Conservation (phyloP, 768 basidiomycete species). For the Mycena kentingensis region DNA sequence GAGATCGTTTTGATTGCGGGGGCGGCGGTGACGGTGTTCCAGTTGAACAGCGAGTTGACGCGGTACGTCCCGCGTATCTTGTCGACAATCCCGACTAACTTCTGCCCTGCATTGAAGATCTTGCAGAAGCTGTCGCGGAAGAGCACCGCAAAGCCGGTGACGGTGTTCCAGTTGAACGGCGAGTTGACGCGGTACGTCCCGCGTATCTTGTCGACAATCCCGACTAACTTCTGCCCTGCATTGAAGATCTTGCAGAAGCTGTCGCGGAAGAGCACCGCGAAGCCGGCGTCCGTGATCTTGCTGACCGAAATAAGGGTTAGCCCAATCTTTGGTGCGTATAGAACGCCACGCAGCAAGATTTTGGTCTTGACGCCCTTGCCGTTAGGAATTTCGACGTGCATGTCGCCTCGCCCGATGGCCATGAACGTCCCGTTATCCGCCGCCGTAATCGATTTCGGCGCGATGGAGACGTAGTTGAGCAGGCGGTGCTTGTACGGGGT, state of each 20-base stretch:
- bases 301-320: slow-evolving; percentile 1
- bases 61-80: slow-evolving; percentile 23
- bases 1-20: slow-evolving; percentile 17
- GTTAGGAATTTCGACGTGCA: slow-evolving; percentile 17
- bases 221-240: slow-evolving; percentile 7
- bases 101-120: neutral
- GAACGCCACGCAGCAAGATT: slow-evolving; percentile 1
- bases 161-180: no score
- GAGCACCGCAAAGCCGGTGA: neutral
- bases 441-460: slow-evolving; percentile 11
- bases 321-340: slow-evolving; percentile 2
- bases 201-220: slow-evolving; percentile 6
- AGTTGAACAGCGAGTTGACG: slow-evolving; percentile 12
- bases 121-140: slow-evolving; percentile 4
- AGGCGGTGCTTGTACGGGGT: slow-evolving; percentile 19
- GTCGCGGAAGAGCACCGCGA: slow-evolving; percentile 26
- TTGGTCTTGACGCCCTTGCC: slow-evolving; percentile 5
- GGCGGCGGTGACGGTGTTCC: slow-evolving; percentile 12
- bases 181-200: slow-evolving; percentile 21
- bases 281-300: slow-evolving; percentile 15
- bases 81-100: neutral
- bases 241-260: slow-evolving; percentile 28
- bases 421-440: slow-evolving; percentile 16
- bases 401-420: slow-evolving; percentile 21
- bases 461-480: slow-evolving; percentile 14